These are phyloP conservation scores for Cucurbita argyrosperma DNA, from an alignment of 306 rosid genomes.

Conservation along the genomic window DNA sequence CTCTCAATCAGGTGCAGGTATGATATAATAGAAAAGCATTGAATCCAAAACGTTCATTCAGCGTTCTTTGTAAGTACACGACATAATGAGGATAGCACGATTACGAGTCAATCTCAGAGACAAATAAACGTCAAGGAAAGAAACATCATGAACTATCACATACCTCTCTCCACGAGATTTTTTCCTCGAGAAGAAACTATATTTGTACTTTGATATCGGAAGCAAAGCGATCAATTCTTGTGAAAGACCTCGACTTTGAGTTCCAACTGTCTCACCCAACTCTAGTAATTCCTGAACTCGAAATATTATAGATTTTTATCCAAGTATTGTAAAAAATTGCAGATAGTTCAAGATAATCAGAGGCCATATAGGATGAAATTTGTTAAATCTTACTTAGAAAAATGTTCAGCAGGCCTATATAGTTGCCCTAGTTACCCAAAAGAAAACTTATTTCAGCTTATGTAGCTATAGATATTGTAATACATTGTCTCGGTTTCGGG, in stretches of 20 bases:
- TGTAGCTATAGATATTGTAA: not conserved
- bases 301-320: not conserved
- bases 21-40: not conserved
- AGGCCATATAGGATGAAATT: not conserved
- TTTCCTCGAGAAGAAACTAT: conserved; percentile 64
- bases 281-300: conserved; percentile 72
- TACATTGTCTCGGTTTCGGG: no score
- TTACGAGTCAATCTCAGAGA: not conserved
- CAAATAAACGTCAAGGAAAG: not conserved
- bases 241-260: conserved; percentile 93
- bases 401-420: not conserved
- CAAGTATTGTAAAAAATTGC: not conserved
- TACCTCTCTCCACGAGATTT: conserved; percentile 81
- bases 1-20: not conserved
- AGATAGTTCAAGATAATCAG: not conserved
- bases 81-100: not conserved
- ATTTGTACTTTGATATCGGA: conserved; percentile 80
- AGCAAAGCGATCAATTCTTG: conserved; percentile 71
- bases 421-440: not conserved
- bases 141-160: not conserved
- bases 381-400: not conserved
- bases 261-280: conserved; percentile 86
- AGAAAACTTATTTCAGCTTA: not conserved
- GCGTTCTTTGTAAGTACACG: not conserved
- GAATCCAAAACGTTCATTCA: not conserved